Conservation (phyloP, 1,139 yeast species). For the Lodderomyces theae region DNA sequence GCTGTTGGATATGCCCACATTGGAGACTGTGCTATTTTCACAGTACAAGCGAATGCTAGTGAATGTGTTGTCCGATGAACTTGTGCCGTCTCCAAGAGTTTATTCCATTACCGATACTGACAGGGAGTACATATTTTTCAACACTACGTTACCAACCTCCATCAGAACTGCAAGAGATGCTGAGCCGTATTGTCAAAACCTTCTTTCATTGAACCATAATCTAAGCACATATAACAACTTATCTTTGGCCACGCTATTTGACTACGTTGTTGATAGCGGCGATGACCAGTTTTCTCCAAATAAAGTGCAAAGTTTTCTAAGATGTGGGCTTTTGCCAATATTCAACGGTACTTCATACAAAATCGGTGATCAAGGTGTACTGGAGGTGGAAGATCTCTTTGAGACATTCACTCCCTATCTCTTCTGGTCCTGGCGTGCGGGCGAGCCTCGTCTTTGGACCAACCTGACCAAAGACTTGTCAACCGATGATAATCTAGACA, state of each 20-base stretch:
- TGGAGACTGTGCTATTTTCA: slow-evolving; percentile 41
- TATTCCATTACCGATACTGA: slow-evolving; percentile 24
- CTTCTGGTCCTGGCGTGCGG: slow-evolving; percentile 72
- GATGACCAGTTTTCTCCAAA: slow-evolving; percentile 28
- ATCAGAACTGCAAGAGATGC: slow-evolving; percentile 11
- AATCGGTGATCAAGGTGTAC: slow-evolving; percentile 13
- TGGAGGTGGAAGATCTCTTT: slow-evolving; percentile 17
- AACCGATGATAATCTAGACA: not conserved
- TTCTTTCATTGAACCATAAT: slow-evolving; percentile 9
- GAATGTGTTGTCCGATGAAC: slow-evolving; percentile 29
- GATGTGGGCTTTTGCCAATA: slow-evolving; percentile 63
- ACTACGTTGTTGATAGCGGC: slow-evolving; percentile 35
- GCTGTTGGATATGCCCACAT: slow-evolving; percentile 33
- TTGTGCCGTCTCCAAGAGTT: slow-evolving; percentile 18
- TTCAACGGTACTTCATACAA: slow-evolving; percentile 36
- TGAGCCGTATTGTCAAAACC: slow-evolving; percentile 7
- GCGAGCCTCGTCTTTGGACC: slow-evolving; percentile 48
- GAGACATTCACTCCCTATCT: slow-evolving; percentile 27
- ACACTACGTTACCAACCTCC: slow-evolving; percentile 15
- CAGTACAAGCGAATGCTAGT: slow-evolving; percentile 42
- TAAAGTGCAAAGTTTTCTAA: slow-evolving; percentile 34
- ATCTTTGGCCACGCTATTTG: slow-evolving; percentile 30
- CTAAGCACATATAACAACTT: slow-evolving; percentile 16
- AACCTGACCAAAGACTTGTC: not conserved
- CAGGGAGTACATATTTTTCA: slow-evolving; percentile 20